Evolutionary conservation across 192 early-diverging fungal species (phyloP).

Genomic region (Haplosporangium gracile): DNA sequence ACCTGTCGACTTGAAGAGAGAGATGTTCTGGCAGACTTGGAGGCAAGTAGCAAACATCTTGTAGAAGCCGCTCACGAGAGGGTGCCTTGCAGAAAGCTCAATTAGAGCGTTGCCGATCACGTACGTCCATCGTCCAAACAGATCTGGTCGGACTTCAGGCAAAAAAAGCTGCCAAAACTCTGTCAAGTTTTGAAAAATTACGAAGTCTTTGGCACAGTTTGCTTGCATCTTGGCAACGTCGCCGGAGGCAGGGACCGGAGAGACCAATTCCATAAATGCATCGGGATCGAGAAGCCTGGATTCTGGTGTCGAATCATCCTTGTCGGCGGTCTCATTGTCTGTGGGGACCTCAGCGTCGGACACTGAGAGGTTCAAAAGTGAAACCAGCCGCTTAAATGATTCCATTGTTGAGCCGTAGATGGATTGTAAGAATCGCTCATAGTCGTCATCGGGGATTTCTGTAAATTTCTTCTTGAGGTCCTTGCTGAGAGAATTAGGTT

Average conservation of each 20-base stretch:
- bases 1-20: conserved; percentile 43
- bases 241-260: conserved; percentile 46
- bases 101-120: conserved; percentile 66
- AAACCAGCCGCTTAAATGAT: conserved; percentile 40
- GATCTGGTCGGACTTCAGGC: conserved; percentile 47
- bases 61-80: conserved; percentile 82
- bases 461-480: conserved; percentile 21
- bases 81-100: conserved; percentile 64
- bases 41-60: conserved; percentile 70
- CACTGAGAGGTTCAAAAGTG: conserved; percentile 46
- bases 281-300: conserved; percentile 1
- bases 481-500: conserved; percentile 27
- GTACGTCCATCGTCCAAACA: conserved; percentile 72
- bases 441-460: conserved; percentile 19
- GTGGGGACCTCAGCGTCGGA: conserved; percentile 48
- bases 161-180: conserved; percentile 72
- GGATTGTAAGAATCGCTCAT: conserved; percentile 17
- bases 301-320: conserved; percentile 30
- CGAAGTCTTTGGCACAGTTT: conserved; percentile 72
- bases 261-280: neutral
- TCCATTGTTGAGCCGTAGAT: conserved; percentile 46
- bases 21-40: conserved; percentile 54
- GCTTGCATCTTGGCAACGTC: conserved; percentile 67
- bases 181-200: conserved; percentile 77
- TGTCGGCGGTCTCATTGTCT: conserved; percentile 21